Evolutionary conservation across 805 yeast genomes (phyloP), one percentile per base, ranked within the genome.

Genomic region (Myxozyma geophila): DNA sequence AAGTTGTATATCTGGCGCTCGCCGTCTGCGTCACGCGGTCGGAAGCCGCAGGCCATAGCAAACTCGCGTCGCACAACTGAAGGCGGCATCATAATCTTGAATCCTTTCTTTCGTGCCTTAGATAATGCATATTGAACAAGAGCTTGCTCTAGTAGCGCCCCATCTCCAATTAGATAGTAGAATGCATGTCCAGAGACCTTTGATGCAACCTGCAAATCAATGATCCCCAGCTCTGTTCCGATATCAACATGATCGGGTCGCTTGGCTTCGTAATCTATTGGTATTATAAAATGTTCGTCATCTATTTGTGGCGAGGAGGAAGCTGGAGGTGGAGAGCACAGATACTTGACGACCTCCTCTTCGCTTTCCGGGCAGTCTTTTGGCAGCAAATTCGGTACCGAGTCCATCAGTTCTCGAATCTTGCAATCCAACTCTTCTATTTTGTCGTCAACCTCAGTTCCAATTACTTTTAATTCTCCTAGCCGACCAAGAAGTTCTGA

Each of bases 121-220:
- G 82, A 78, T 57, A 93, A 74, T 0, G 96, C 88, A 74, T 87
- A 92, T 68, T 90, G 93, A 1, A 92, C 83, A 49, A 95, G 79
- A 0, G 99, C 99, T 72, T 89, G 96, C 72, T 95, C 99, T 54
- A 95, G 76, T 41, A 87, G 77, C 0, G 97, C 98, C 19, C 95
- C 97, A 67, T 88, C 96, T 19, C 90, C 90, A 1, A 87, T 64
- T 6, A 95, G 76, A 71, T 90, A 95, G 73, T 92, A 92, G 88
- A 96, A 92, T 1, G 96, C 90, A n/a, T 84, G 75, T 0, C 97
- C 97, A 7, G 95, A 83, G 0, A 90, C 84, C 39, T 82, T 79
- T 0, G 98, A 79, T 0, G 96, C 98, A 0, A 83, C 79, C 17
- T 79, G 77, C 58, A 95, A 82, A 63, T 95, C 95, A 33, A 91